Percentiles rank a stretch among this genome's conserved stretches.
phyloP scores from a whole-genome alignment of 352 stramenopile genomes.

The Thalassiosira exigua region DNA sequence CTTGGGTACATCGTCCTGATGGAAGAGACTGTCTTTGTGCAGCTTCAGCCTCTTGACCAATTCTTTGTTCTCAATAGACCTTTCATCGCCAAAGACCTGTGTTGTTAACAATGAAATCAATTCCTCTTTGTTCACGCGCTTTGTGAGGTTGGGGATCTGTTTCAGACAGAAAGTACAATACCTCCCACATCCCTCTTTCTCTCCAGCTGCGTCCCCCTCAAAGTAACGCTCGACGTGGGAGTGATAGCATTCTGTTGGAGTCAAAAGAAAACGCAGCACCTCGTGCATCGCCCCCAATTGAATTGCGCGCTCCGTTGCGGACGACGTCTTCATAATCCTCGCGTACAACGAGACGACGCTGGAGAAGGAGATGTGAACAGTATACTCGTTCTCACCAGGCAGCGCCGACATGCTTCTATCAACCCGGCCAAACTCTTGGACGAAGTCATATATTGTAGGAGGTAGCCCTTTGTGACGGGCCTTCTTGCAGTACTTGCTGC shows the following conservation, averaged over 20 bases:
- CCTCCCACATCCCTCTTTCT: too few relatives aligned
- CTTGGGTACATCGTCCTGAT: too few relatives aligned
- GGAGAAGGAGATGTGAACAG: not conserved
- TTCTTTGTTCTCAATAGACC: too few relatives aligned
- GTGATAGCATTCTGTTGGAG: not conserved
- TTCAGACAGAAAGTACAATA: too few relatives aligned
- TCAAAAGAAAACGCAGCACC: not conserved
- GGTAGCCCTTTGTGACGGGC: not conserved
- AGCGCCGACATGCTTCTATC: not conserved
- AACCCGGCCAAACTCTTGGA: conserved; percentile 16
- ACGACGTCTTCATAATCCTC: not conserved
- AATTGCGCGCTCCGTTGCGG: not conserved
- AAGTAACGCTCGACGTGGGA: not conserved
- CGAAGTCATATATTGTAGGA: conserved; percentile 1
- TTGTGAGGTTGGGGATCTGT: too few relatives aligned
- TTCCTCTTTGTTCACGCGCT: too few relatives aligned
- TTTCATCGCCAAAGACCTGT: too few relatives aligned
- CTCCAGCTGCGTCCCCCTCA: not conserved
- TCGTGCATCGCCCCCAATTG: not conserved
- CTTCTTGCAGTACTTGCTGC: not conserved
- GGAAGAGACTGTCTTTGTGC: not conserved
- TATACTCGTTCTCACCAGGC: not conserved
- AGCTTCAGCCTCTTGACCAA: not conserved
- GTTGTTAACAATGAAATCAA: too few relatives aligned
- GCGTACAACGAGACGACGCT: not conserved